phyloP scores from a whole-genome alignment of 2,329 filamentous ascomycete species.

The Neurospora crassa region DNA sequence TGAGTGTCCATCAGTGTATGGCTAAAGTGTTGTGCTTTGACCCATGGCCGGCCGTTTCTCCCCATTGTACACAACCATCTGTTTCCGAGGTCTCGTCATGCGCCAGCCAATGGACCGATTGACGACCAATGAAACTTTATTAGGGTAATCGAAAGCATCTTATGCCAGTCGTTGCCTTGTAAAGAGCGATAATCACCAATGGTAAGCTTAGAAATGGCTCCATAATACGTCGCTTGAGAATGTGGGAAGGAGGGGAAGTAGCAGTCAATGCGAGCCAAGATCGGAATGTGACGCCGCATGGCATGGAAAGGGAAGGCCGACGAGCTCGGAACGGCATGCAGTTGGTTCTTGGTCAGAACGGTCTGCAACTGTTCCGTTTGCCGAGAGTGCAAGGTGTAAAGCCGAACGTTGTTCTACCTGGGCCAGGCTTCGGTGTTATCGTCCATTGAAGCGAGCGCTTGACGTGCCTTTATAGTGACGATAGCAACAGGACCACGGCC shows the following conservation, averaged over 20 bases:
- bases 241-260: neutral
- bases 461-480: neutral
- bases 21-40: neutral
- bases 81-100: neutral
- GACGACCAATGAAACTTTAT: neutral
- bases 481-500: neutral
- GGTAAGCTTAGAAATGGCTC: neutral
- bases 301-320: neutral
- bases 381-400: neutral
- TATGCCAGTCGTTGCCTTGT: neutral
- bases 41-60: neutral
- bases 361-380: neutral
- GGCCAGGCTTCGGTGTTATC: neutral
- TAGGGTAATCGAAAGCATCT: neutral
- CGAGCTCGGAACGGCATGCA: neutral
- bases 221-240: neutral
- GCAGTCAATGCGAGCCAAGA: neutral
- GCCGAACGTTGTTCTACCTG: neutral
- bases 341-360: neutral
- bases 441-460: neutral
- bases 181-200: rapidly evolving
- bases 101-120: neutral
- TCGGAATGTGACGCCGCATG: neutral
- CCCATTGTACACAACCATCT: neutral
- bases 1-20: neutral